Evolutionary conservation across 1,284 basidiomycete species (phyloP).

Genomic region (Rhizoctonia solani): DNA sequence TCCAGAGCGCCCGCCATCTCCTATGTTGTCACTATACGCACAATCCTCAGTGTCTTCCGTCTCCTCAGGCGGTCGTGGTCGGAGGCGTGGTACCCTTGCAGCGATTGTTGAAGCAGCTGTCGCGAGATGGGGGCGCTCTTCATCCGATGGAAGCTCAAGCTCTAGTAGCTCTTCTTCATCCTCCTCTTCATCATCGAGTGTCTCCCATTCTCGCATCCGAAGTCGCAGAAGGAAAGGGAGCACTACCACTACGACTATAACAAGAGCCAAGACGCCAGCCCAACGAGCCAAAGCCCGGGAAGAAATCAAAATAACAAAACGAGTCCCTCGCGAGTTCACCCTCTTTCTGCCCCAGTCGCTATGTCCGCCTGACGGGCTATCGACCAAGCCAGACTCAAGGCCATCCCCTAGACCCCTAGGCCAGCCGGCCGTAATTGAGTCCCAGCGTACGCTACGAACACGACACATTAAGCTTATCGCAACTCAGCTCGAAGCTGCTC

Average conservation of each 20-base stretch:
- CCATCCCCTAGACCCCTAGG: slow-evolving; percentile 12
- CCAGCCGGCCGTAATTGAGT: slow-evolving; percentile 37
- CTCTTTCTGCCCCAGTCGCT: slow-evolving; percentile 59
- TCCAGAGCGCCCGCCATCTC: slow-evolving; percentile 22
- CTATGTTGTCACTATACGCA: slow-evolving; percentile 30
- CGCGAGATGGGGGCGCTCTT: slow-evolving; percentile 56
- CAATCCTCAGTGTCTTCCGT: slow-evolving; percentile 31
- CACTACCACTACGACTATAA: slow-evolving; percentile 47
- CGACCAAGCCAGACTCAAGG: slow-evolving; percentile 28
- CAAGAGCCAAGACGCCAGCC: slow-evolving; percentile 56
- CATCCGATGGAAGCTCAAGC: slow-evolving; percentile 47
- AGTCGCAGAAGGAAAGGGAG: slow-evolving; percentile 51
- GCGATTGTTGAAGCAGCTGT: slow-evolving; percentile 60
- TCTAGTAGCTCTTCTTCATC: slow-evolving; percentile 50
- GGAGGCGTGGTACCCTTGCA: slow-evolving; percentile 53
- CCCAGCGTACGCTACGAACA: slow-evolving; percentile 56
- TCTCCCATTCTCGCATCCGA: slow-evolving; percentile 38
- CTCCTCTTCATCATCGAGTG: slow-evolving; percentile 50
- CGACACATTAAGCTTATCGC: slow-evolving; percentile 62
- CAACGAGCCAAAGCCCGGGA: slow-evolving; percentile 65
- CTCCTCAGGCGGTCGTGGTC: slow-evolving; percentile 44
- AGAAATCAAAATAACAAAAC: slow-evolving; percentile 52
- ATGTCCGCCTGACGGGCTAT: slow-evolving; percentile 39
- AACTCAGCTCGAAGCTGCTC: slow-evolving; percentile 55
- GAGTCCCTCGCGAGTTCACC: slow-evolving; percentile 64